Base-by-base conservation (phyloP, 495 filamentous ascomycete genomes). In the Clavariopsis aquatica region DNA sequence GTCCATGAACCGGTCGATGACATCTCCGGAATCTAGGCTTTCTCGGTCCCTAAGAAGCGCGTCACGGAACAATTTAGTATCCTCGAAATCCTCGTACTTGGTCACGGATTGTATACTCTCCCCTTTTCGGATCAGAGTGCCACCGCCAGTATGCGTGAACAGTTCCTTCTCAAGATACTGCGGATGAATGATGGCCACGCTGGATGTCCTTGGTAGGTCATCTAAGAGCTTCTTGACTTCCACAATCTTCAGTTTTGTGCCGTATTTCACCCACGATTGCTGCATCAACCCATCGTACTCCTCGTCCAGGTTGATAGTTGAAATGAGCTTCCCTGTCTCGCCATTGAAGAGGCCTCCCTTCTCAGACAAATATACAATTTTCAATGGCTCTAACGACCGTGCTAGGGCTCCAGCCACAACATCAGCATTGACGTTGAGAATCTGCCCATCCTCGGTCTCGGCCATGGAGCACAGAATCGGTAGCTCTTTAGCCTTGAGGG, bases 401-500 rank as follows among this genome's bases (percentile, higher is more conserved):
- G 94, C 94, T 52, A 98, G 78, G 76, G 97, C 95, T 69, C 92
- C 93, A 29, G 94, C 94, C 26, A 93, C 93, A 52, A 97, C 92
- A 75, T 98, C 94, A 54, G 94, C 94, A 74, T 98, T 98, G 76
- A 98, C 94, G 70, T 98, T 98, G 49, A 98, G 81, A 19, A 98
- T 88, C 78, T 97, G 94, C 15, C 95, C 95, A 64, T 96, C 92
- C 53, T 85, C 83, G 45, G 89, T 92, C 80, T 98, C 95, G 10
- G 93, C 95, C 89, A 97, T 97, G 49, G 93, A 97, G 19, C 94
- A 96, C 69, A 98, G 80, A 65, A 98, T 93, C 28, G 94, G 94
- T 17, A 98, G 83, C 72, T 92, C 96, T 66, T 93, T 91, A 36
- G 93, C 92, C 74, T 88, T 85, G 67, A 98, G 96, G 29, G 93